Percentiles rank a stretch among this genome's conserved stretches.
Conservation (phyloP, 345 rosid species). For the Eucalyptus polyanthemos region DNA sequence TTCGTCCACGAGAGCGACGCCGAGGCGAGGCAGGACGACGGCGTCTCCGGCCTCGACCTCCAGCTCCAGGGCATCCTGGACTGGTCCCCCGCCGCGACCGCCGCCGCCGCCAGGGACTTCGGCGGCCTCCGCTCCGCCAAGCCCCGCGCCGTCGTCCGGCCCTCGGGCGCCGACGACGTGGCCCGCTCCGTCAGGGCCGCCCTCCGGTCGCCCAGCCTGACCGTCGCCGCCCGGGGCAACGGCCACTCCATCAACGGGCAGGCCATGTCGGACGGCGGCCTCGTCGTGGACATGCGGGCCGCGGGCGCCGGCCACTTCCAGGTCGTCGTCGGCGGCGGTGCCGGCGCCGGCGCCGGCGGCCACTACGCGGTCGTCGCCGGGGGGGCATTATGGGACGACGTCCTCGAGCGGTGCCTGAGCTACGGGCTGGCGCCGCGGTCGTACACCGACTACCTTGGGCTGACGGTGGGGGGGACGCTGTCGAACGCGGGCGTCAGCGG, state of each 20-base stretch:
- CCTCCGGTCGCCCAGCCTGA: slow-evolving; percentile 31
- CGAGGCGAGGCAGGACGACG: slow-evolving; percentile 30
- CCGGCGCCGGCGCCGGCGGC: neutral
- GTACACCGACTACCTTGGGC: slow-evolving; percentile 80
- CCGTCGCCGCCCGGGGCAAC: slow-evolving; percentile 94
- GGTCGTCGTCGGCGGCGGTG: slow-evolving; percentile 5
- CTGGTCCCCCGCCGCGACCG: slow-evolving; percentile 4
- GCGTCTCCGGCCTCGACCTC: slow-evolving; percentile 30
- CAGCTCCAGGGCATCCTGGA: slow-evolving; percentile 29
- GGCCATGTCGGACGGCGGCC: slow-evolving; percentile 79
- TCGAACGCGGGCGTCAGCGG: slow-evolving; percentile 98
- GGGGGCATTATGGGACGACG: slow-evolving; percentile 94
- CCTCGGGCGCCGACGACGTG: slow-evolving; percentile 55
- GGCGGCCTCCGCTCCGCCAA: slow-evolving; percentile 57
- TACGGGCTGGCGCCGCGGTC: slow-evolving; percentile 71
- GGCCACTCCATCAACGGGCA: slow-evolving; percentile 98
- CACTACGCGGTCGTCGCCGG: slow-evolving; percentile 55
- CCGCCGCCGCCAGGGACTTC: slow-evolving; percentile 52
- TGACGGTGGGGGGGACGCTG: slow-evolving; percentile 90
- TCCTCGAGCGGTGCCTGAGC: slow-evolving; percentile 47
- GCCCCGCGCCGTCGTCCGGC: slow-evolving; percentile 59
- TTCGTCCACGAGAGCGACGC: slow-evolving; percentile 62
- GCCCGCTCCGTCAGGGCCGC: slow-evolving; percentile 42
- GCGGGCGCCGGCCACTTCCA: slow-evolving; percentile 19
- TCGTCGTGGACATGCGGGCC: slow-evolving; percentile 75